Evolutionary conservation across 805 yeast species (phyloP).

Genomic region (Pichia eremophila): DNA sequence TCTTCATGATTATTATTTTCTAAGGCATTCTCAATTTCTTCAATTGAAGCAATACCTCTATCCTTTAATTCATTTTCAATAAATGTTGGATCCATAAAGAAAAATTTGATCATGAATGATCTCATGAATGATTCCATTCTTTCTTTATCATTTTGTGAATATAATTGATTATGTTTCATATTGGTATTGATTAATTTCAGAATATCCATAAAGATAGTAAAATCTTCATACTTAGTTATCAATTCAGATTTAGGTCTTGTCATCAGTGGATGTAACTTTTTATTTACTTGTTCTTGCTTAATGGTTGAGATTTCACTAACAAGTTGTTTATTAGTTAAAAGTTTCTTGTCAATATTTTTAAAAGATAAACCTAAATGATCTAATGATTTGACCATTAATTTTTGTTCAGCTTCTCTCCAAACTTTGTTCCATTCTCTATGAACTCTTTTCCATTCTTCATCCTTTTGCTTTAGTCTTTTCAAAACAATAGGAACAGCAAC

Average conservation of each 20-base stretch:
- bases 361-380: slow-evolving; percentile 95
- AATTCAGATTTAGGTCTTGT: slow-evolving; percentile 73
- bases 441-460: slow-evolving; percentile 97
- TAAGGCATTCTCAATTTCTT: slow-evolving; percentile 12
- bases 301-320: slow-evolving; percentile 88
- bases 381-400: slow-evolving; percentile 83
- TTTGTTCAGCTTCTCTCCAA: slow-evolving; percentile 97
- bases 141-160: slow-evolving; percentile 74
- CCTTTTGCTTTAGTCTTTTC: slow-evolving; percentile 90
- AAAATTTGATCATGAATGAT: slow-evolving; percentile 64
- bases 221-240: slow-evolving; percentile 54
- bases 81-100: slow-evolving; percentile 43
- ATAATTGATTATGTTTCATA: slow-evolving; percentile 58
- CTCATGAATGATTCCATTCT: slow-evolving; percentile 62
- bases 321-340: slow-evolving; percentile 80
- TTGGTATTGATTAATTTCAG: slow-evolving; percentile 56
- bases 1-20: slow-evolving; percentile 10
- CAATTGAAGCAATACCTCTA: slow-evolving; percentile 25
- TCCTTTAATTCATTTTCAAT: slow-evolving; percentile 33
- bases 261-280: slow-evolving; percentile 74
- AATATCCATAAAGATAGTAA: slow-evolving; percentile 65
- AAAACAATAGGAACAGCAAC: slow-evolving; percentile 90
- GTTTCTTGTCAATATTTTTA: slow-evolving; percentile 92
- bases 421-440: slow-evolving; percentile 98
- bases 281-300: slow-evolving; percentile 83